Evolutionary conservation across 116 monocot species (phyloP), one percentile per base, ranked within the genome.

Genomic region (Dioscorea cayenensis): DNA sequence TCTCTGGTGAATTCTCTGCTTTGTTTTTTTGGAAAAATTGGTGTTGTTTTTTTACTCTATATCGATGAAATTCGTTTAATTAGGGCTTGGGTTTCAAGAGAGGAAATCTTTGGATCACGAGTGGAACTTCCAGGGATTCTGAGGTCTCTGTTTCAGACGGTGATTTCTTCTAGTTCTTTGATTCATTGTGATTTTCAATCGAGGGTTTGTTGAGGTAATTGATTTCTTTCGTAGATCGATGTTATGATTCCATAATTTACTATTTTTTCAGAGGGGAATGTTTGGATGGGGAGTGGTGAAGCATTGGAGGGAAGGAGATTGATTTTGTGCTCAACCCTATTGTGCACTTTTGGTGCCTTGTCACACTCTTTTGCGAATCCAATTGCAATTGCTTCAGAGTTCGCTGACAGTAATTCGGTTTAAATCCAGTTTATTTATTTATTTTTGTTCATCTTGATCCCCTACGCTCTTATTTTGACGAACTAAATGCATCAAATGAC

Each of bases 371-470:
- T 75, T 28, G 73, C 62, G 36, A 36, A 77, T 61, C 71, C 66
- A 65, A 63, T 55, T 11, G 81, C 88, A 51, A 61, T 67, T 64
- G 88, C 89, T 21, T 72, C 90, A 36, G 94, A 85, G 62, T 90
- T 77, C 79, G 80, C 88, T 76, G 94, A 94, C 38, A 85, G 92
- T 92, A 71, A 83, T 88, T 78, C 9, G 7, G 22, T 62, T 48
- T 36, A 10, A 13, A 12, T 74, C 36, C 21, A 32, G 5, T 37
- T 43, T 28, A 8, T 50, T 71, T 32, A 32, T 32, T 3, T 32
- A 32, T 61, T 32, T 51, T 29, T 49, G 19, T 28, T 19, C n/a
- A 21, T 51, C 51, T 60, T 60, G 14, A 67, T 14, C 35, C 29
- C 12, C 65, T 16, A 11, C 4, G 3, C 14, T 13, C 17, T 32